Percentiles rank a stretch among this genome's conserved stretches.
phyloP scores from a whole-genome alignment of 2,329 filamentous ascomycete species.

The Fusarium nygamai region DNA sequence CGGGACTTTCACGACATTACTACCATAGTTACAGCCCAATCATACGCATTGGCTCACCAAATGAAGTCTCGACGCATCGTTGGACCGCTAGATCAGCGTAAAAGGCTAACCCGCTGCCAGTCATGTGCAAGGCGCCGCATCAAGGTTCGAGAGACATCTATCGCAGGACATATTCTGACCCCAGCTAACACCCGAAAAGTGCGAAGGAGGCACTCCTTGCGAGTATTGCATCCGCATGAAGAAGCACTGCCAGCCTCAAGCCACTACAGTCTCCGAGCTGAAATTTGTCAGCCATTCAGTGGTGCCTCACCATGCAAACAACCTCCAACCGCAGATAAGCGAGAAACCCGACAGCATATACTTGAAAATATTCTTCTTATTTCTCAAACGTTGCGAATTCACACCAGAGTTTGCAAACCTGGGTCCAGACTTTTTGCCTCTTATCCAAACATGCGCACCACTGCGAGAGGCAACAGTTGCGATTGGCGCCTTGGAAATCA shows the following conservation, averaged over 20 bases:
- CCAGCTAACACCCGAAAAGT: no score
- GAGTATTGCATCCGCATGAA: slow-evolving; percentile 40
- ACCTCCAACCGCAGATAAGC: neutral
- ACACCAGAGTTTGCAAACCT: slow-evolving; percentile 15
- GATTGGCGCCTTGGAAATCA: slow-evolving; percentile 43
- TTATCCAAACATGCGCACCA: slow-evolving; percentile 23
- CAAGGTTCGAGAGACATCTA: no score
- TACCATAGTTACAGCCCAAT: rapidly evolving
- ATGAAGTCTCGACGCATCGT: slow-evolving; percentile 19
- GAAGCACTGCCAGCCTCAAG: slow-evolving; percentile 36
- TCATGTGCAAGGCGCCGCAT: slow-evolving; percentile 42
- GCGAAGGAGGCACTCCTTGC: slow-evolving; percentile 40
- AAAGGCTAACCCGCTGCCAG: slow-evolving; percentile 37
- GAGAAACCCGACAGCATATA: neutral
- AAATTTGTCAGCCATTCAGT: slow-evolving; percentile 21
- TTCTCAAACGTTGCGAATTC: slow-evolving; percentile 36
- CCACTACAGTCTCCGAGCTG: rapidly evolving
- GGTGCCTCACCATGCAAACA: neutral
- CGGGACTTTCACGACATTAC: rapidly evolving
- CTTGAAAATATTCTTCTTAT: slow-evolving; percentile 24
- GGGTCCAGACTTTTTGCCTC: slow-evolving; percentile 15
- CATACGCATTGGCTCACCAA: neutral
- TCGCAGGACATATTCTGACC: no score
- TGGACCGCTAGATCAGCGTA: slow-evolving; percentile 44
- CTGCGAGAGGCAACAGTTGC: slow-evolving; percentile 34